Conservation (phyloP, 345 rosid genomes). For the Rhizophora apiculata region DNA sequence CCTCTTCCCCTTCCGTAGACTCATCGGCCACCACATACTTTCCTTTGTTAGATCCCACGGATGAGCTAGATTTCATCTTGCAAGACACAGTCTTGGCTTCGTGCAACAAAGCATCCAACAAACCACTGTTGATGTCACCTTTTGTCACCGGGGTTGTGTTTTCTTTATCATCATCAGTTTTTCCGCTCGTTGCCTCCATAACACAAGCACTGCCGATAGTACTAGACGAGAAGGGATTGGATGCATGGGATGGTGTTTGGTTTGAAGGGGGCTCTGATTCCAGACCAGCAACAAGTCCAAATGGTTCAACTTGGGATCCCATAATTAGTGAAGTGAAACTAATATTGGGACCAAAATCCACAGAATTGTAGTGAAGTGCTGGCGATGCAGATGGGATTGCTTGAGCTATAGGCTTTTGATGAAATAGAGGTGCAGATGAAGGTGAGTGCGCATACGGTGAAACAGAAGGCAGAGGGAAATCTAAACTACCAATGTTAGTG, state of each 20-base stretch:
- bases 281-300: slow-evolving; percentile 1
- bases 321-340: slow-evolving; percentile 53
- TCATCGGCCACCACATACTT: slow-evolving; percentile 14
- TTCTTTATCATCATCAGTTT: slow-evolving; percentile 7
- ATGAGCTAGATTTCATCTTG: slow-evolving; percentile 14
- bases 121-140: slow-evolving; percentile 38
- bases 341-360: slow-evolving; percentile 19
- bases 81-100: slow-evolving; percentile 45
- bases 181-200: slow-evolving; percentile 3
- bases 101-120: slow-evolving; percentile 51
- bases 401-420: slow-evolving; percentile 12
- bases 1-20: background rate
- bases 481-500: slow-evolving; percentile 16
- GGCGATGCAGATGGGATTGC: slow-evolving; percentile 10
- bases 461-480: slow-evolving; percentile 32
- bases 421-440: slow-evolving; percentile 14
- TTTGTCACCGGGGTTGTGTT: slow-evolving; percentile 1
- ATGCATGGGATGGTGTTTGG: slow-evolving; percentile 37
- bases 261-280: slow-evolving; percentile 44
- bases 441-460: slow-evolving; percentile 20
- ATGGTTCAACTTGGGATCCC: slow-evolving; percentile 35
- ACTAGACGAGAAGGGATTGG: slow-evolving; percentile 18
- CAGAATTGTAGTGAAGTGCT: slow-evolving; percentile 3
- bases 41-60: slow-evolving; percentile 24
- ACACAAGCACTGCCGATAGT: slow-evolving; percentile 18